Percentiles rank a stretch among this genome's conserved stretches.
These are phyloP conservation scores for Gautieria morchelliformis DNA, from an alignment of 768 basidiomycete species.

Conservation along the genomic window DNA sequence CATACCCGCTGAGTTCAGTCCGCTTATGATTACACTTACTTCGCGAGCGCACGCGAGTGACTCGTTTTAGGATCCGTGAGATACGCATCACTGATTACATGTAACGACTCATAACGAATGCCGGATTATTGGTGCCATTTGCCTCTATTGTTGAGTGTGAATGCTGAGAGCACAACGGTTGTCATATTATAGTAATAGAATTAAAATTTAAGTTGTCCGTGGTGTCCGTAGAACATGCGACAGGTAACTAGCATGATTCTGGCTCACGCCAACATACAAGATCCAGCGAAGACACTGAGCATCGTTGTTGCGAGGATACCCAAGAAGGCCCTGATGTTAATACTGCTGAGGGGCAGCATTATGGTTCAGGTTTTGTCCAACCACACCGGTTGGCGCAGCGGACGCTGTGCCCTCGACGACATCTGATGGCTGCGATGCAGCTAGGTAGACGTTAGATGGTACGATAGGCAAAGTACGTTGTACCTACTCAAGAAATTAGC, in stretches of 20 bases:
- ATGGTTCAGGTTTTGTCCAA: not conserved
- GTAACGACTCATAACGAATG: too few species aligned
- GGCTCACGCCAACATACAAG: not conserved
- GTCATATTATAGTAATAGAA: too few species aligned
- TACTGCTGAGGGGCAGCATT: not conserved
- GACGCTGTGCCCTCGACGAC: constrained; percentile 12
- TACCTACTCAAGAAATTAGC: constrained; percentile 21
- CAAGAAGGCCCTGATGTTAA: not conserved
- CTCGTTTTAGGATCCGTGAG: too few species aligned
- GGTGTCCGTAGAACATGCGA: too few species aligned
- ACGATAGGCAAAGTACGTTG: not conserved
- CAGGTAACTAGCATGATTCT: not conserved
- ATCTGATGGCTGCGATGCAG: constrained; percentile 18
- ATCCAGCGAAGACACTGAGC: not conserved
- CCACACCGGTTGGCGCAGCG: constrained; percentile 3
- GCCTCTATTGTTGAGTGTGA: too few species aligned
- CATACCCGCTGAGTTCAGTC: too few species aligned
- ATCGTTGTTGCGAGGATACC: not conserved
- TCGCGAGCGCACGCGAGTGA: too few species aligned
- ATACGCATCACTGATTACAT: too few species aligned
- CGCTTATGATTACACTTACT: too few species aligned
- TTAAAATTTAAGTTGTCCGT: too few species aligned
- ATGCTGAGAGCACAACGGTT: too few species aligned
- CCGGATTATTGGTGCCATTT: too few species aligned
- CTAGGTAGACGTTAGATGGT: constrained; percentile 10